Evolutionary conservation across 2,329 filamentous ascomycete genomes (phyloP), one percentile per base, ranked within the genome.

Genomic region (Claviceps digitariae): DNA sequence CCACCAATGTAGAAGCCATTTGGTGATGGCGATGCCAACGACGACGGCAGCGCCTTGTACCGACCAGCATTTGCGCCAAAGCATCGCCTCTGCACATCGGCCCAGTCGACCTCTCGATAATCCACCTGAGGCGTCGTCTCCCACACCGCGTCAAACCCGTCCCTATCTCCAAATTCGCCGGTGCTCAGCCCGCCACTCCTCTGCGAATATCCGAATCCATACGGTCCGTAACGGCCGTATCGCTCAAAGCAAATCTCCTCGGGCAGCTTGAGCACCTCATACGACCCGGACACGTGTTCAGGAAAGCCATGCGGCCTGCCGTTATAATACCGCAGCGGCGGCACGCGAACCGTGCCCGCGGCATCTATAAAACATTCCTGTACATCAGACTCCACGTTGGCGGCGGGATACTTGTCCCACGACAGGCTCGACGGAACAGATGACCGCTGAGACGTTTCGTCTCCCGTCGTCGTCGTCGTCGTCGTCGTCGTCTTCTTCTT

Each of bases 201-300:
- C 36, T 78, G 73, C 34, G 86, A 87, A 66, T 97, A 97, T 9
- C 91, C 91, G 56, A 89, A 81, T 0, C 91, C 91, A 61, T 98
- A 98, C 0, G 91, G 87, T 0, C 88, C 90, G 31, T 93, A 80
- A 57, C 90, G 80, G 3, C 91, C 91, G 64, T 87, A 95, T 2
- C 93, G 79, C 60, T 98, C 93, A 64, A 95, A 96, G 70, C 93
- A 98, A 48, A 96, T 80, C 62, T 95, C 85, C 59, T 94, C 81
- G 20, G 86, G 81, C 38, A 97, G 72, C 0, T 83, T 84, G 13
- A 97, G 69, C 43, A 91, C 67, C 10, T 90, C 82, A 62, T 95
- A 90, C 0, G 89, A 95, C n/a, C 93, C 93, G 63, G 91, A 79
- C 2, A 87, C 80, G 55, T 89, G 80, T 49, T 93, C 81, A 0